Evolutionary conservation across 148 eudicot genomes (phyloP), one percentile per base, ranked within the genome.

Genomic region (Drosera capensis): DNA sequence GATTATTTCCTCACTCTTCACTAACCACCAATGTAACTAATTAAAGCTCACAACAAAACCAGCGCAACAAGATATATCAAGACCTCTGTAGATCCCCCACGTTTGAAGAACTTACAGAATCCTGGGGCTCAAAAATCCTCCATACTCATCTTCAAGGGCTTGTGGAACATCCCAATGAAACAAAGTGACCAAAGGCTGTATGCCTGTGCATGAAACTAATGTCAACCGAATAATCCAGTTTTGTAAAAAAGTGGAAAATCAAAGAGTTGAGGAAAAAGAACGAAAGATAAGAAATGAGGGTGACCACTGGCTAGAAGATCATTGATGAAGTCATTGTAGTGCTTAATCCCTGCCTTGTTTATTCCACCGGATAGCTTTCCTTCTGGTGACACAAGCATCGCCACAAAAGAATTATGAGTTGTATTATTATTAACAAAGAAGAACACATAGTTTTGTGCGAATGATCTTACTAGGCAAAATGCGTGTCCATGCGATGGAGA

Each of bases 291-390:
- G 14, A 17, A 17, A 7, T 3, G 45, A 17, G 45, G 2, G 11
- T 2, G 14, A 19, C 78, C 78, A 36, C 57, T 66, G 13, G 58
- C 41, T 20, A 63, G 38, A 7, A 62, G 64, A 48, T 70, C 68
- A 17, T 78, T 46, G 51, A 79, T 79, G 43, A 79, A 71, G 39
- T 74, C 55, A 53, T 69, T 64, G 61, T 79, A 79, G 50, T 65
- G 74, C 55, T 37, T 25, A 20, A 79, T 46, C 52, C 81, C 86
- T 41, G 57, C 36, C 49, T 52, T 47, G 51, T 74, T 79, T 22
- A 60, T 57, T 28, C 75, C 78, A 14, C 62, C 44, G 28, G 65
- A 70, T 28, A 65, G 36, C 59, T 59, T 74, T 38, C 86, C 86
- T 22, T 48, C 86, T 72, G 35, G 48, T n/a, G 19, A 40, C 7